These are phyloP conservation scores for Sarocladium kiliense DNA, from an alignment of 2,329 filamentous ascomycete species.

Conservation along the genomic window DNA sequence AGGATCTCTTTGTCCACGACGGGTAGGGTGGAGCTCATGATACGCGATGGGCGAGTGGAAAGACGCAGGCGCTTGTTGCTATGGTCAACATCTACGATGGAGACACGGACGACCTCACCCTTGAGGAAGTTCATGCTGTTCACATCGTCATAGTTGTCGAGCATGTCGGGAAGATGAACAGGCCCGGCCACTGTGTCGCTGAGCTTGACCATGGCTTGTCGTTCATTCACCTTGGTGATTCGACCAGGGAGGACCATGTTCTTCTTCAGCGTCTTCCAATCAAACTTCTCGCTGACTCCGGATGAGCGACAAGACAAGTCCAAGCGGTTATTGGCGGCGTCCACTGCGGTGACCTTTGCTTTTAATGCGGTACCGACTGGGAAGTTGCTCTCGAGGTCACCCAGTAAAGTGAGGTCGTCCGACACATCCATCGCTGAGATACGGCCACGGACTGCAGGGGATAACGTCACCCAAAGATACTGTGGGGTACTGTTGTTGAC, in stretches of 20 bases:
- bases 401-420: slow-evolving; percentile 75
- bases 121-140: slow-evolving; percentile 71
- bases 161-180: slow-evolving; percentile 76
- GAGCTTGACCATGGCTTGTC: slow-evolving; percentile 79
- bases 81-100: slow-evolving; percentile 71
- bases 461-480: slow-evolving; percentile 85
- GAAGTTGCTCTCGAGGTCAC: slow-evolving; percentile 73
- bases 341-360: slow-evolving; percentile 71
- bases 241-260: slow-evolving; percentile 79
- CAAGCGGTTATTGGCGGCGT: slow-evolving; percentile 67
- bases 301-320: slow-evolving; percentile 77
- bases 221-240: slow-evolving; percentile 80
- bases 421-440: slow-evolving; percentile 79
- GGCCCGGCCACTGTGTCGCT: slow-evolving; percentile 75
- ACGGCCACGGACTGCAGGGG: slow-evolving; percentile 80
- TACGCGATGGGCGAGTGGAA: slow-evolving; percentile 79
- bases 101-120: slow-evolving; percentile 85
- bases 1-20: slow-evolving; percentile 78
- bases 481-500: slow-evolving; percentile 83
- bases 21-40: slow-evolving; percentile 77
- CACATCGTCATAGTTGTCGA: slow-evolving; percentile 79
- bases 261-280: slow-evolving; percentile 65
- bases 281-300: slow-evolving; percentile 41
- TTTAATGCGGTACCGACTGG: slow-evolving; percentile 84
- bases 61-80: slow-evolving; percentile 80